Percentiles rank a stretch among this genome's conserved stretches.
Conservation (phyloP, 176 grass and related monocot genomes). For the Aegilops speltoides region DNA sequence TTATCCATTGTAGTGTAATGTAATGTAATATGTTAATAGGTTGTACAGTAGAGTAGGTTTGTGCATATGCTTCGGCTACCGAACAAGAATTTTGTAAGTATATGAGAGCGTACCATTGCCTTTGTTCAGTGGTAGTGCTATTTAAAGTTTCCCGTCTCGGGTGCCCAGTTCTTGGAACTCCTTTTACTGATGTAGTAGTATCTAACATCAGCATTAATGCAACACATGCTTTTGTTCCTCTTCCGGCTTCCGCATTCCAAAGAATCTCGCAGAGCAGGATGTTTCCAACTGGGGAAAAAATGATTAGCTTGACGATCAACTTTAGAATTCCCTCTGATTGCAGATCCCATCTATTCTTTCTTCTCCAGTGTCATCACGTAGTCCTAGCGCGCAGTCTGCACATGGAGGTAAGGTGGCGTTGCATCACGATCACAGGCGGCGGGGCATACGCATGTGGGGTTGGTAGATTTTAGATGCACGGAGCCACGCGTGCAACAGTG, state of each 20-base stretch:
- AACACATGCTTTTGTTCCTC: background rate
- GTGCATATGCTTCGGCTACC: constrained; percentile 21
- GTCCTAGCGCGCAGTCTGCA: constrained; percentile 4
- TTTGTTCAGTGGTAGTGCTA: background rate
- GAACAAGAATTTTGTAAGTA: constrained; percentile 37
- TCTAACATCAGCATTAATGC: background rate
- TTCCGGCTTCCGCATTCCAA: no score
- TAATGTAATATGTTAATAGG: background rate
- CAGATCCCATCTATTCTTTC: constrained; percentile 31
- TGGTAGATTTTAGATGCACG: constrained; percentile 15
- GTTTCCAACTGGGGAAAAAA: background rate
- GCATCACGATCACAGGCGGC: background rate
- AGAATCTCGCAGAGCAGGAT: background rate
- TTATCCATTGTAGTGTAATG: constrained; percentile 3
- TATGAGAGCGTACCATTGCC: background rate
- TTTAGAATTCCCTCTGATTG: background rate
- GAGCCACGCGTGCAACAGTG: constrained; percentile 17
- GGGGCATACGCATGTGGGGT: constrained; percentile 20
- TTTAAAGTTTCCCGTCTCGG: background rate
- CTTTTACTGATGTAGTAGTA: background rate
- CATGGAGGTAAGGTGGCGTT: constrained; percentile 11
- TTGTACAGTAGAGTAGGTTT: constrained; percentile 17
- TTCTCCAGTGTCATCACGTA: constrained; percentile 25
- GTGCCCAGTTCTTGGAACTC: background rate
- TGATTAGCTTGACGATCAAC: background rate